phyloP scores from a whole-genome alignment of 345 rosid species.

The Rhizophora apiculata region DNA sequence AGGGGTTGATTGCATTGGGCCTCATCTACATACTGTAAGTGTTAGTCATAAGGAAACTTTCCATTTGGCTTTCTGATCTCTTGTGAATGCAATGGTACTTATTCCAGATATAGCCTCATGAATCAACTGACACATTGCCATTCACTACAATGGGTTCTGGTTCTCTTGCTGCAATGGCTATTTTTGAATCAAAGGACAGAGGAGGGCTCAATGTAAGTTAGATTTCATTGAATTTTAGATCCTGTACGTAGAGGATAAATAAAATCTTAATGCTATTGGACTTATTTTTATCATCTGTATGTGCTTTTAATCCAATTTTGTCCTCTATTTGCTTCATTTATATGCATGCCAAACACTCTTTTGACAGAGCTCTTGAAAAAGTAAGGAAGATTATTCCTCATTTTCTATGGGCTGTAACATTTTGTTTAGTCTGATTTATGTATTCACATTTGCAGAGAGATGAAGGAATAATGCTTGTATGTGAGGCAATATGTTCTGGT shows the following conservation, averaged over 20 bases:
- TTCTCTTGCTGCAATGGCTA: conserved; percentile 83
- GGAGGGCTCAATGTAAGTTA: conserved; percentile 75
- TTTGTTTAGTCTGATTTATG: neutral
- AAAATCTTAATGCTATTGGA: neutral
- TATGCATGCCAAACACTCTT: neutral
- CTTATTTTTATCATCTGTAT: neutral
- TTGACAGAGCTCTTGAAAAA: neutral
- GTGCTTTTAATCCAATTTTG: neutral
- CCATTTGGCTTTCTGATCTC: conserved; percentile 7
- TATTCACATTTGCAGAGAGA: conserved; percentile 45
- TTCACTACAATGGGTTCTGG: conserved; percentile 93
- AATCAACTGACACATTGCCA: conserved; percentile 82
- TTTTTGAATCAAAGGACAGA: conserved; percentile 72
- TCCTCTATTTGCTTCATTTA: neutral
- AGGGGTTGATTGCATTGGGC: conserved; percentile 82
- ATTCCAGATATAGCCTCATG: conserved; percentile 78
- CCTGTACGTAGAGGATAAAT: conserved; percentile 1
- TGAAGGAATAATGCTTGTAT: conserved; percentile 68
- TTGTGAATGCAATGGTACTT: conserved; percentile 12
- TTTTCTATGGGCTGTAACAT: neutral
- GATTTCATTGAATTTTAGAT: neutral
- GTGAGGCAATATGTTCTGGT: conserved; percentile 71
- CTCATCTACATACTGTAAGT: conserved; percentile 79
- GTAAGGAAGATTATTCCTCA: neutral
- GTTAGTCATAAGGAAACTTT: conserved; percentile 4